A percentile compares a stretch with the other conserved stretches of the same genome.
Evolutionary conservation across 163 green algal genomes (phyloP).

Genomic region (Chlorella variabilis): DNA sequence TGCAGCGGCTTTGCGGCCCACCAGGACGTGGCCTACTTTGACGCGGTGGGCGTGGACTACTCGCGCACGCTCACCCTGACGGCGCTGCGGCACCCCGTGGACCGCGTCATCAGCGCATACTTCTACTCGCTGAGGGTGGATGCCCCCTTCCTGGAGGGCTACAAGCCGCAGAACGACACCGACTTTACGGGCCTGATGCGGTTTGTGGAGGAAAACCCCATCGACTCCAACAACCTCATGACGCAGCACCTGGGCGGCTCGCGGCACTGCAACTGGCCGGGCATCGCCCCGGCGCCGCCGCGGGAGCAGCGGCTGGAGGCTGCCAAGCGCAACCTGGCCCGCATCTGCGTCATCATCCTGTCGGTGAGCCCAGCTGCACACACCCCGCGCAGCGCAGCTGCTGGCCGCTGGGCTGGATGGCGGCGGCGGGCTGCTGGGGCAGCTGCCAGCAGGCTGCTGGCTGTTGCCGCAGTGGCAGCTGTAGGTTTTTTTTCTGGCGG

Average conservation of each 20-base stretch:
- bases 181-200: constrained; percentile 10
- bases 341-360: constrained; percentile 1
- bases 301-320: not conserved
- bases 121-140: not conserved
- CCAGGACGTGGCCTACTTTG: constrained; percentile 17
- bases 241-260: not conserved
- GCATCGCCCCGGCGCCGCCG: not conserved
- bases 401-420: not conserved
- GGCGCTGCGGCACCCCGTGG: constrained; percentile 3
- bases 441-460: too few relatives aligned
- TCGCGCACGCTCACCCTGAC: not conserved
- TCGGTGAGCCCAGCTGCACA: not conserved
- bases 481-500: too few relatives aligned
- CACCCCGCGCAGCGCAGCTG: too few relatives aligned
- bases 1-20: constrained; percentile 11
- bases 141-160: not conserved
- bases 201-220: constrained; percentile 1
- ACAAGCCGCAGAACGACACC: not conserved
- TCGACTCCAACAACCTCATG: not conserved
- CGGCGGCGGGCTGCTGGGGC: too few relatives aligned
- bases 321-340: constrained; percentile 9
- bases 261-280: constrained; percentile 9
- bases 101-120: not conserved
- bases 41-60: not conserved
- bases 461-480: too few relatives aligned